phyloP scores from a whole-genome alignment of 345 rosid genomes.

The Aquilaria malaccensis region DNA sequence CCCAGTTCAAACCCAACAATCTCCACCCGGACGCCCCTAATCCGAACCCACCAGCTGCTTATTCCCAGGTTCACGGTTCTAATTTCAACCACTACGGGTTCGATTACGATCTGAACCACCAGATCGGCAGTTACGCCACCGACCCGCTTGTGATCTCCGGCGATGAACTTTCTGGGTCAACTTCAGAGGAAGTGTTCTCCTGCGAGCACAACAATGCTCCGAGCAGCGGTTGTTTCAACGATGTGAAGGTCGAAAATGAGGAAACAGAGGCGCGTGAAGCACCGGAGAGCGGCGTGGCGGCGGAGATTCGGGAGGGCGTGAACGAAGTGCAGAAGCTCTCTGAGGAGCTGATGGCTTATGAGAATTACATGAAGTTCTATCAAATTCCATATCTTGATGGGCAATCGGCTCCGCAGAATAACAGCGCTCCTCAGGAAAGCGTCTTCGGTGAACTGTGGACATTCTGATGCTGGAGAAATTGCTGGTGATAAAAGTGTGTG shows the following conservation, averaged over 20 bases:
- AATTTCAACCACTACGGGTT: slow-evolving; percentile 16
- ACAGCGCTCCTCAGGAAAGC: slow-evolving; percentile 30
- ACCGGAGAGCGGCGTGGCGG: slow-evolving; percentile 5
- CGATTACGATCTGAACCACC: slow-evolving; percentile 33
- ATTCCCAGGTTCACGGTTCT: background rate
- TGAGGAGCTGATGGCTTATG: slow-evolving; percentile 70
- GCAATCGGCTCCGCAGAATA: slow-evolving; percentile 32
- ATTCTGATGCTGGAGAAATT: slow-evolving; percentile 34
- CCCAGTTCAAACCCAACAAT: slow-evolving; percentile 1
- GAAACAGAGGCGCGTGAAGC: slow-evolving; percentile 12
- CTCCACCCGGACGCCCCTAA: slow-evolving; percentile 1
- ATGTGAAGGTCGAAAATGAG: slow-evolving; percentile 15
- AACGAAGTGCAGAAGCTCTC: slow-evolving; percentile 45
- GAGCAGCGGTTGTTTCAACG: background rate
- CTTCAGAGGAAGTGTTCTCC: slow-evolving; percentile 10
- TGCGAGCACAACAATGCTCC: background rate
- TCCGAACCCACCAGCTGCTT: slow-evolving; percentile 1
- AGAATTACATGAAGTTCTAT: slow-evolving; percentile 67
- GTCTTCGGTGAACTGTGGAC: slow-evolving; percentile 55
- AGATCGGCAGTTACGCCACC: slow-evolving; percentile 12
- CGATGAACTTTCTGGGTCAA: slow-evolving; percentile 27
- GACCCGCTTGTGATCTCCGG: slow-evolving; percentile 19
- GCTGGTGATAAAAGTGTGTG: too few species aligned
- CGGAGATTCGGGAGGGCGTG: slow-evolving; percentile 25
- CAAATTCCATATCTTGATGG: slow-evolving; percentile 70